Evolutionary conservation across 768 basidiomycete genomes (phyloP).

Genomic region (Lentinula raphanica): DNA sequence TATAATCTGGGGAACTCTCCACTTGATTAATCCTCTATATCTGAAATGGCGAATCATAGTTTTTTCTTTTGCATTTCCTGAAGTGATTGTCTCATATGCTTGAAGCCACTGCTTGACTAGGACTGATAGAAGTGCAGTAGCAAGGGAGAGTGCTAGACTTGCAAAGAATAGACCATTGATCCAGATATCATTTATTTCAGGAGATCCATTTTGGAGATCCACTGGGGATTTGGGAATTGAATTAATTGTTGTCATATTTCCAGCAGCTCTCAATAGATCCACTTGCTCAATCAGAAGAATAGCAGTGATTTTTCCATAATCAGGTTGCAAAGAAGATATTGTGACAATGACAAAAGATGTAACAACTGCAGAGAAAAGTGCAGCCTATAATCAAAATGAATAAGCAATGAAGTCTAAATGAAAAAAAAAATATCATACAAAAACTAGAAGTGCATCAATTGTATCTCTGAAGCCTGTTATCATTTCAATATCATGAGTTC

Average conservation of each 20-base stretch:
- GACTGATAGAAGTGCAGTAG: no score
- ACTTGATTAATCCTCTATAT: conserved; percentile 14
- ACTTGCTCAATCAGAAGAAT: neutral
- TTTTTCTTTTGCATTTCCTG: conserved; percentile 16
- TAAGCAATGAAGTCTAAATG: neutral
- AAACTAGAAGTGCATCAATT: conserved; percentile 3
- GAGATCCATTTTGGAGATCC: conserved; percentile 9
- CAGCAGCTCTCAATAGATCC: neutral
- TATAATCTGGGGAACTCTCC: conserved; percentile 16
- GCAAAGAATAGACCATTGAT: no score
- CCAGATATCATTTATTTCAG: neutral
- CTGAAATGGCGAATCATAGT: conserved; percentile 18
- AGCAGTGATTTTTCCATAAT: neutral
- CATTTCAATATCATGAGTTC: conserved; percentile 1
- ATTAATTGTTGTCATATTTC: neutral
- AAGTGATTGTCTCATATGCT: conserved; percentile 13
- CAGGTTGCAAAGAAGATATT: conserved; percentile 11
- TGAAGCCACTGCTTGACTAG: no score
- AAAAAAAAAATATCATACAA: conserved; percentile 10
- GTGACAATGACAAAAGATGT: conserved; percentile 17
- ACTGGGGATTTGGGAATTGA: conserved; percentile 4
- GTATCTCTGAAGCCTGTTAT: no score
- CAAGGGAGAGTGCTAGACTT: no score
- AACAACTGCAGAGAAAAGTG: conserved; percentile 20
- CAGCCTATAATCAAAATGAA: conserved; percentile 12